Conservation (phyloP, 257 asterid genomes). For the Petrea volubilis region DNA sequence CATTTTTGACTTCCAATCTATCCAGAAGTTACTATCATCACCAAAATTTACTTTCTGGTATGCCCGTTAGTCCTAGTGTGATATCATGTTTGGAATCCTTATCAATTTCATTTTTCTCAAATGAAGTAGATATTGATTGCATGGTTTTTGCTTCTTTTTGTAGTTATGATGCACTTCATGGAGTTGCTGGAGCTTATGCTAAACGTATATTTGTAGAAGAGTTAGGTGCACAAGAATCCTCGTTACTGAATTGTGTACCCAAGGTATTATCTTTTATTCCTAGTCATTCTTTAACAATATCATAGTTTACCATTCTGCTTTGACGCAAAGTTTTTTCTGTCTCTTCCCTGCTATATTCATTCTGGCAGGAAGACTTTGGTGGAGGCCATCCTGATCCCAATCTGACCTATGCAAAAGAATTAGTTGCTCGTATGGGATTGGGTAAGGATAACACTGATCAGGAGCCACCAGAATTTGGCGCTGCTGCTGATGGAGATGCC, state of each 20-base stretch:
- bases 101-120: slow-evolving; percentile 9
- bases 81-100: slow-evolving; percentile 7
- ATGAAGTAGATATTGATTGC: not conserved
- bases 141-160: slow-evolving; percentile 8
- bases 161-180: slow-evolving; percentile 97
- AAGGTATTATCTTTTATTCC: slow-evolving; percentile 53
- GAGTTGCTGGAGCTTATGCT: slow-evolving; percentile 97
- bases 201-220: slow-evolving; percentile 91
- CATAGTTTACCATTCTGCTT: slow-evolving; percentile 8
- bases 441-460: slow-evolving; percentile 58
- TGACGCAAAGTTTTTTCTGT: not conserved
- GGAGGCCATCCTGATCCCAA: slow-evolving; percentile 99
- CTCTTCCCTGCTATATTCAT: slow-evolving; percentile 15
- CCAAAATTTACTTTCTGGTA: slow-evolving; percentile 93
- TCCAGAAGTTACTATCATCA: slow-evolving; percentile 72
- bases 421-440: slow-evolving; percentile 96
- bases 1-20: slow-evolving; percentile 87
- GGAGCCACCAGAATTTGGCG: slow-evolving; percentile 98
- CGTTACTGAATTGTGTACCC: slow-evolving; percentile 85
- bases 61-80: slow-evolving; percentile 22
- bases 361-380: slow-evolving; percentile 94
- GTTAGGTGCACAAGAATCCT: slow-evolving; percentile 87
- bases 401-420: slow-evolving; percentile 94
- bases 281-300: not conserved
- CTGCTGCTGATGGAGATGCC: slow-evolving; percentile 99